Conservation (phyloP, 2,329 filamentous ascomycete genomes). For the Ophiocordyceps robertsii region DNA sequence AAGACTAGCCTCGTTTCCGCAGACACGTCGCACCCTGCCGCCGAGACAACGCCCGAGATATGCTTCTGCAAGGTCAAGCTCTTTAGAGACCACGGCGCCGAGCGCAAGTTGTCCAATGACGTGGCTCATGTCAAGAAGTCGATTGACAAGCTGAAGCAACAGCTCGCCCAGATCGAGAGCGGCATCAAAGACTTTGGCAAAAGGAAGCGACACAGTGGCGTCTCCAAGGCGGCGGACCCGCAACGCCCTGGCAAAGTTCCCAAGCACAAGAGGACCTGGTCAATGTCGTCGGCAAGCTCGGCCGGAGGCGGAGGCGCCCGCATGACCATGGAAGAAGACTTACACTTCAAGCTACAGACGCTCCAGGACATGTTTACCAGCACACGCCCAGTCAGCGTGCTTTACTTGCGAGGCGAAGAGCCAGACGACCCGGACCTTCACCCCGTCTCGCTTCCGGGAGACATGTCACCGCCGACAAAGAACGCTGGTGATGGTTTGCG, state of each 20-base stretch:
- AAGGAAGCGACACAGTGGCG: constrained; percentile 42
- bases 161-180: constrained; percentile 66
- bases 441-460: constrained; percentile 60
- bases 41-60: constrained; percentile 48
- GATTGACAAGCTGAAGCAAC: constrained; percentile 91
- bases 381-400: constrained; percentile 61
- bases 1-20: constrained; percentile 63
- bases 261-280: constrained; percentile 93
- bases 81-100: constrained; percentile 89
- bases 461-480: constrained; percentile 47
- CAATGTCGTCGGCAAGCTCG: constrained; percentile 69
- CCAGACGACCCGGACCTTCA: constrained; percentile 68
- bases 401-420: constrained; percentile 66
- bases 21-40: constrained; percentile 32
- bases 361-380: constrained; percentile 84
- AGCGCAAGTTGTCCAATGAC: constrained; percentile 89
- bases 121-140: constrained; percentile 90
- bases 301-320: constrained; percentile 30
- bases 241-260: constrained; percentile 66
- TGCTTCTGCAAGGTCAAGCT: constrained; percentile 96
- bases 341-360: constrained; percentile 64
- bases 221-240: constrained; percentile 30
- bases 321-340: constrained; percentile 54
- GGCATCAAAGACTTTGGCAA: constrained; percentile 56
- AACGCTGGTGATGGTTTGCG: constrained; percentile 27